Conservation (phyloP, 1,139 yeast species). For the Saccharomyces hybrid region DNA sequence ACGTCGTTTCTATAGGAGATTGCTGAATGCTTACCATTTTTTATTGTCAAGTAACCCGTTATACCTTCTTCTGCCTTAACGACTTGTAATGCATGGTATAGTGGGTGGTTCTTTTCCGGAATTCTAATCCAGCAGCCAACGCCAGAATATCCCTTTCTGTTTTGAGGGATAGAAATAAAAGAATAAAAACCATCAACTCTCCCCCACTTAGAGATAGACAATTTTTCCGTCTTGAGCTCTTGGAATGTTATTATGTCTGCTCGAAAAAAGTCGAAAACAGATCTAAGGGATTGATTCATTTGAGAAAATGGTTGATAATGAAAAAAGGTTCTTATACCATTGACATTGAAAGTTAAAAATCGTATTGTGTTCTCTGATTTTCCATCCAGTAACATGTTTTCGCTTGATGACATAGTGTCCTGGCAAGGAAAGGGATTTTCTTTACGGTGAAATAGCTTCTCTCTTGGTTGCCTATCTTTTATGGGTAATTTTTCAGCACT, state of each 20-base stretch:
- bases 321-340: constrained; percentile 72
- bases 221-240: constrained; percentile 61
- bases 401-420: neutral
- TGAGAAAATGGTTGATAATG: constrained; percentile 79
- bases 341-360: constrained; percentile 71
- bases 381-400: neutral
- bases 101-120: constrained; percentile 38
- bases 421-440: neutral
- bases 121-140: constrained; percentile 74
- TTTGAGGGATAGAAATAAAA: constrained; percentile 59
- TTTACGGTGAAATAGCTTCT: neutral
- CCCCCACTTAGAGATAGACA: constrained; percentile 45
- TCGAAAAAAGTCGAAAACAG: constrained; percentile 46
- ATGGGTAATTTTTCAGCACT: neutral
- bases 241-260: constrained; percentile 79
- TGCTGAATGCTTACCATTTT: constrained; percentile 15
- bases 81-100: constrained; percentile 41
- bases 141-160: constrained; percentile 80
- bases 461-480: neutral
- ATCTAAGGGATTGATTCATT: constrained; percentile 38
- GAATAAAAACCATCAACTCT: constrained; percentile 50
- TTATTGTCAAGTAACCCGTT: constrained; percentile 53
- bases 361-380: constrained; percentile 28
- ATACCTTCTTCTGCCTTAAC: constrained; percentile 83
- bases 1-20: constrained; percentile 20